Evolutionary conservation across 2,329 filamentous ascomycete species (phyloP), one percentile per base, ranked within the genome.

Genomic region (Erysiphe pulchra): DNA sequence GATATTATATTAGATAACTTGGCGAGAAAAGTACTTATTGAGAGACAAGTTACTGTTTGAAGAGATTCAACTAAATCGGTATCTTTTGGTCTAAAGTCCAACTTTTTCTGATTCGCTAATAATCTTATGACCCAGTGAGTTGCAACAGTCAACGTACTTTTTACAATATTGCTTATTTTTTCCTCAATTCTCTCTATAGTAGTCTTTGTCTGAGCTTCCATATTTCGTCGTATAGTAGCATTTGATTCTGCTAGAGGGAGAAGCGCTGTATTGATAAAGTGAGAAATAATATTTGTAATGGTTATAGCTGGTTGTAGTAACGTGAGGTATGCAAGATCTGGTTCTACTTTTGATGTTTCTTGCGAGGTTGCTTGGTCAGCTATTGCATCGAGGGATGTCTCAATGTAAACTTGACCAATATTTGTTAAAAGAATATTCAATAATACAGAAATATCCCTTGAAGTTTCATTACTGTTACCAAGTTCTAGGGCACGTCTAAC

Each of bases 201-300:
- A 16, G 63, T 57, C 40, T 66, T 71, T 2, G 72, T 73, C 46
- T 71, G 68, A 56, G 77, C 77, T 52, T 80, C 76, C 64, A 83
- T 77, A 46, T 78, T 75, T 46, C 77, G 69, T 33, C 75, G 68
- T 44, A 93, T 84, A 0, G 85, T 94, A 17, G 92, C 80, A 61
- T 92, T 94, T 46, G 80, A 76, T 47, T 87, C 77, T 18, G 87
- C 86, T 9, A 98, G 72, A 11, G 85, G 84, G 52, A 95, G 79
- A 18, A 98, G 74, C 14, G 95, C 83, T 4, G 85, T 86, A 48
- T 79, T 77, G 53, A 92, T 86, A 54, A 90, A 93, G 50, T 84
- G 83, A 53, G 87, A 78, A 75, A 95, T 92, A 53, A 98, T 73
- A 58, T 87, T 86, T 9, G 90, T 80, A 50, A 94, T 87, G 46